Evolutionary conservation across 306 rosid genomes (phyloP).

Genomic region (Abrus pulchellus): DNA sequence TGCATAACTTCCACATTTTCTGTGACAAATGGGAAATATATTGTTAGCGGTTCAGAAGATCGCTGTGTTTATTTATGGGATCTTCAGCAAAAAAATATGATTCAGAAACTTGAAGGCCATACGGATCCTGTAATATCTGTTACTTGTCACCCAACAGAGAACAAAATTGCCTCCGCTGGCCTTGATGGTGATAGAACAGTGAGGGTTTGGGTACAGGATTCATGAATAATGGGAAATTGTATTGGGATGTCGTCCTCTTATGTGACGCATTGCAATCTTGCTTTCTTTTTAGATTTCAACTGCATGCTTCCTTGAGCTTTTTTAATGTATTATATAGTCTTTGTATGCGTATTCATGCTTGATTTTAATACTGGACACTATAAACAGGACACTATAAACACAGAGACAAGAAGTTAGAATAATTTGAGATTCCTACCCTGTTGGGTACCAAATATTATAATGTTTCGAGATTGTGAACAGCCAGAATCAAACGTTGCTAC

Average conservation of each 20-base stretch:
- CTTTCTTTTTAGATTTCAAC: conserved; percentile 31
- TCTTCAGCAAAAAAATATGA: conserved; percentile 80
- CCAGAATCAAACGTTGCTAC: too few relatives aligned
- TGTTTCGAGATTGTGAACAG: too few relatives aligned
- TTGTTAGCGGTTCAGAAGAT: conserved; percentile 96
- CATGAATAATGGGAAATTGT: conserved; percentile 48
- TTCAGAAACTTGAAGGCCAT: conserved; percentile 95
- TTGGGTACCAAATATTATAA: too few relatives aligned
- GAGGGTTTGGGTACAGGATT: conserved; percentile 86
- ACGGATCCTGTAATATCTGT: conserved; percentile 85
- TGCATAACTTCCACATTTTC: conserved; percentile 90
- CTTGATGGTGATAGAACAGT: conserved; percentile 81
- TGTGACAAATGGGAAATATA: conserved; percentile 87
- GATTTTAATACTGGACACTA: conserved; percentile 3
- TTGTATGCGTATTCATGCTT: conserved; percentile 12
- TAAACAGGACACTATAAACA: too few relatives aligned
- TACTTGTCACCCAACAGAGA: conserved; percentile 86
- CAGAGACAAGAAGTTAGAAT: too few relatives aligned
- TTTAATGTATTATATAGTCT: neutral
- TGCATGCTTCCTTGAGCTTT: neutral
- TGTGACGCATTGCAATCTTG: neutral
- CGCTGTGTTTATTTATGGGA: conserved; percentile 88
- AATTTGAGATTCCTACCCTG: too few relatives aligned
- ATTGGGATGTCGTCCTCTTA: neutral
- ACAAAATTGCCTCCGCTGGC: conserved; percentile 90